Evolutionary conservation across 345 rosid species (phyloP).

Genomic region (Noccaea caerulescens): DNA sequence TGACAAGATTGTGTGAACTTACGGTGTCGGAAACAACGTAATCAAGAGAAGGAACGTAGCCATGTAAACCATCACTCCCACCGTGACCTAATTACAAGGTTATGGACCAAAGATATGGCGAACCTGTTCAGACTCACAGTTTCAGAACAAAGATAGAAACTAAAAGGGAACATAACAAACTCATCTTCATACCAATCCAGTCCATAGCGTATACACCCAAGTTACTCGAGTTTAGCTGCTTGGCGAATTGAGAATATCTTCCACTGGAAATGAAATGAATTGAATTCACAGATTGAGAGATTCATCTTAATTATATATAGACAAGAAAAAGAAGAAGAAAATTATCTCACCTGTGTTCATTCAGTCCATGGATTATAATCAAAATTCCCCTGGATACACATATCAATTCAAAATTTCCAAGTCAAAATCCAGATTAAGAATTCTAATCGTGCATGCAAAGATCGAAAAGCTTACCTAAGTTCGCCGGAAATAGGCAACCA

Average conservation of each 20-base stretch:
- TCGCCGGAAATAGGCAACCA: conserved; percentile 79
- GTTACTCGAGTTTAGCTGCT: conserved; percentile 68
- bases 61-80: conserved; percentile 99
- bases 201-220: conserved; percentile 95
- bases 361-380: conserved; percentile 87
- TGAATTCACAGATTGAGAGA: neutral
- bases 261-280: conserved; percentile 55
- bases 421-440: conserved; percentile 18
- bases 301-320: neutral
- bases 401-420: neutral
- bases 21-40: conserved; percentile 90
- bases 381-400: conserved; percentile 74
- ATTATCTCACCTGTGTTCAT: conserved; percentile 82
- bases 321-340: neutral
- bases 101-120: conserved; percentile 33
- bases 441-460: conserved; percentile 9
- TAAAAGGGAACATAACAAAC: neutral
- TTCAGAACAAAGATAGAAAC: conserved; percentile 33
- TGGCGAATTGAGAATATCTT: conserved; percentile 88
- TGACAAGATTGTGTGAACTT: conserved; percentile 37
- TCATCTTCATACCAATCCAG: conserved; percentile 73
- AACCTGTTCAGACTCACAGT: conserved; percentile 45
- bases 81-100: conserved; percentile 77
- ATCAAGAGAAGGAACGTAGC: conserved; percentile 97
- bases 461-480: conserved; percentile 51